Conservation (phyloP, 148 eudicot species). For the Rhododendron vialii region DNA sequence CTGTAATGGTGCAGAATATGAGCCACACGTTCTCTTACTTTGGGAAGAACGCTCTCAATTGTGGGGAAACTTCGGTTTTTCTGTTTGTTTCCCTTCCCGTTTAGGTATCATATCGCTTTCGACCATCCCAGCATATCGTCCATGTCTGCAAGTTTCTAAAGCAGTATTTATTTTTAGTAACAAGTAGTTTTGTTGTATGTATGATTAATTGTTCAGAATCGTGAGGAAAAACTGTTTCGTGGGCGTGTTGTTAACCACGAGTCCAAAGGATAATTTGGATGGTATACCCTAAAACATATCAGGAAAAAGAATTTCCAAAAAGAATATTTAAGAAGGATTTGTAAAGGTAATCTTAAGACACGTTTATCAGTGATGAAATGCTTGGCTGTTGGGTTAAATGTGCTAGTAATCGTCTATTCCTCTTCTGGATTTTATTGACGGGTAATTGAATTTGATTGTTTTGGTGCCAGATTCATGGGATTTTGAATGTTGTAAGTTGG, state of each 20-base stretch:
- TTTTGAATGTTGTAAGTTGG: conserved; percentile 90
- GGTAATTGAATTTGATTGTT: neutral
- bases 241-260: neutral
- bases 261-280: neutral
- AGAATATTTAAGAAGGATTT: neutral
- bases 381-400: neutral
- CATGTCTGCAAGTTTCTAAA: neutral
- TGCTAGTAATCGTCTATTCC: neutral
- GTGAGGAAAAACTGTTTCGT: neutral
- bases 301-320: neutral
- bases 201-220: neutral
- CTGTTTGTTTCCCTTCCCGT: neutral
- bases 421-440: neutral
- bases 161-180: neutral
- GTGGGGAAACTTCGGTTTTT: neutral
- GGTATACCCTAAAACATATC: neutral
- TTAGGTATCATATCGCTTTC: neutral
- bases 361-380: neutral
- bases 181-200: neutral
- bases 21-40: neutral
- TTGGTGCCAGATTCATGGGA: conserved; percentile 73
- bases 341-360: neutral
- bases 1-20: neutral
- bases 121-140: neutral
- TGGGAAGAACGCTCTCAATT: neutral